Percentiles rank a stretch among this genome's conserved stretches.
Evolutionary conservation across 2,329 filamentous ascomycete species (phyloP).

Genomic region (Gremmenia infestans): DNA sequence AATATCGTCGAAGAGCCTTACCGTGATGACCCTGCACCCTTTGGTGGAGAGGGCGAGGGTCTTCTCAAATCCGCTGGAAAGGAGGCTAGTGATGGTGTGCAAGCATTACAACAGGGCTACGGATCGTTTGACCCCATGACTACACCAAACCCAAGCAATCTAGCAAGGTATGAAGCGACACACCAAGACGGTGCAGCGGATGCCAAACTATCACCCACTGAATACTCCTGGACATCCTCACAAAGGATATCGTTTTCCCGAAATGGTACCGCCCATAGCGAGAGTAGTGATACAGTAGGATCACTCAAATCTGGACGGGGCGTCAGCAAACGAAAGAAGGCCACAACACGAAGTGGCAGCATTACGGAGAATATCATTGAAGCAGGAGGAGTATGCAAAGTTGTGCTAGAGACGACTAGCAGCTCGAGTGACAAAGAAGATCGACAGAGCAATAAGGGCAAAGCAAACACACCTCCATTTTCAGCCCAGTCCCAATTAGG

Average conservation of each 20-base stretch:
- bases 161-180: constrained; percentile 14
- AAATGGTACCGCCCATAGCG: constrained; percentile 19
- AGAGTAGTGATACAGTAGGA: constrained; percentile 28
- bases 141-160: constrained; percentile 6
- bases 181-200: not conserved
- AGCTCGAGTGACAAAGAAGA: constrained; percentile 23
- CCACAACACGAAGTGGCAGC: constrained; percentile 57
- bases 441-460: not conserved
- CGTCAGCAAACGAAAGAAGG: constrained; percentile 16
- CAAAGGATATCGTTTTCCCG: constrained; percentile 2
- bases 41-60: constrained; percentile 49
- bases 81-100: constrained; percentile 60
- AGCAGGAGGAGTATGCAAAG: constrained; percentile 67
- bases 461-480: not conserved
- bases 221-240: not conserved
- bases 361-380: constrained; percentile 78
- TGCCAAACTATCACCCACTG: not conserved
- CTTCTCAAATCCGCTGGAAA: constrained; percentile 48
- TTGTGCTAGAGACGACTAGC: constrained; percentile 66
- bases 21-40: constrained; percentile 35
- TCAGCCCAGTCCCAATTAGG: not conserved
- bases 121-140: constrained; percentile 36
- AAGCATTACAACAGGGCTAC: constrained; percentile 53
- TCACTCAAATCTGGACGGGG: constrained; percentile 27
- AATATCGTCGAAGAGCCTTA: constrained; percentile 38